Conservation (phyloP, 2,329 filamentous ascomycete species). For the Colletotrichum viniferum region DNA sequence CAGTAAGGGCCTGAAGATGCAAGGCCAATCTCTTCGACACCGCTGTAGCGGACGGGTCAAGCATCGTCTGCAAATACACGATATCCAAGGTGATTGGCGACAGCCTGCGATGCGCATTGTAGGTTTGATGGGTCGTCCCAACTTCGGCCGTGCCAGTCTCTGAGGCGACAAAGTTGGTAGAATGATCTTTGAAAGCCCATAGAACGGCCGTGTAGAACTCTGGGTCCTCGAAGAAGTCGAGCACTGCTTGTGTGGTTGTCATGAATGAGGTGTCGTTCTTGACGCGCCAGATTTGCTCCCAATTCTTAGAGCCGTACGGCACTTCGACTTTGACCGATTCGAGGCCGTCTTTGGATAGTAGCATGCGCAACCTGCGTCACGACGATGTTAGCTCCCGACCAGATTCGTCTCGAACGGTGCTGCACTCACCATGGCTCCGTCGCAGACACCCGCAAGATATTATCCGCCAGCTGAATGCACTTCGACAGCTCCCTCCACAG, state of each 20-base stretch:
- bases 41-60: neutral
- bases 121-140: neutral
- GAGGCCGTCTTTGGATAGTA: neutral
- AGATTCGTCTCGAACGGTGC: neutral
- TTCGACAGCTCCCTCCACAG: constrained; percentile 15
- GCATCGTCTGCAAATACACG: neutral
- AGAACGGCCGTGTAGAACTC: neutral
- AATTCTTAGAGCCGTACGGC: neutral
- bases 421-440: constrained; percentile 7
- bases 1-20: neutral
- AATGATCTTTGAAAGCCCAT: neutral
- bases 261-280: neutral
- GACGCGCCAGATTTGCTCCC: neutral
- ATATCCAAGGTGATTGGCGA: neutral
- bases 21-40: neutral
- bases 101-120: neutral
- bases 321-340: neutral
- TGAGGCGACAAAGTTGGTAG: neutral
- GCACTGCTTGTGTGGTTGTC: neutral
- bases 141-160: neutral
- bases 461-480: constrained; percentile 17
- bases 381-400: accelerated
- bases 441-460: neutral
- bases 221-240: neutral
- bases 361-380: neutral